phyloP scores from a whole-genome alignment of 805 yeast species.

The Pichia pseudocactophila region DNA sequence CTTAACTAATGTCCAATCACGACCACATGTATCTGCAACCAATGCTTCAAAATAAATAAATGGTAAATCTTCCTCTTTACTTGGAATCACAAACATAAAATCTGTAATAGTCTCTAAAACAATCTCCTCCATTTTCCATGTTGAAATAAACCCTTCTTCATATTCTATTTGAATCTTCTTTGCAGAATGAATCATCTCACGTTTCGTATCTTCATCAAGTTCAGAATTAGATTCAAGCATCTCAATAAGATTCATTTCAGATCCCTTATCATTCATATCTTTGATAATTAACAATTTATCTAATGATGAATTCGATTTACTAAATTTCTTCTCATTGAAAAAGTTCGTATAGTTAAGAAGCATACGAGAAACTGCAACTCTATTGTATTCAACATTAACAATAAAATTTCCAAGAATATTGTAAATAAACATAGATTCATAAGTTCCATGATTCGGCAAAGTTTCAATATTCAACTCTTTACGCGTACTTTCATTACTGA shows the following conservation, averaged over 20 bases:
- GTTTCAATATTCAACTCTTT: slow-evolving; percentile 45
- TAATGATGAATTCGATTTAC: slow-evolving; percentile 67
- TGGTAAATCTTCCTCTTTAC: slow-evolving; percentile 41
- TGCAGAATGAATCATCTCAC: slow-evolving; percentile 24
- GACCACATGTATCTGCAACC: slow-evolving; percentile 76
- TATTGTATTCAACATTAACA: slow-evolving; percentile 78
- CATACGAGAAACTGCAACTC: slow-evolving; percentile 79
- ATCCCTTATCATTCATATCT: slow-evolving; percentile 30
- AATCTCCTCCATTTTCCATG: slow-evolving; percentile 88
- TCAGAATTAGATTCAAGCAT: slow-evolving; percentile 23
- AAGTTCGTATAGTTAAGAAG: slow-evolving; percentile 64
- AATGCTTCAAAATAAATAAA: slow-evolving; percentile 77
- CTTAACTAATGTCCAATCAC: slow-evolving; percentile 49
- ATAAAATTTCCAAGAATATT: slow-evolving; percentile 72
- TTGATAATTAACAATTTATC: slow-evolving; percentile 47
- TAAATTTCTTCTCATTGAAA: slow-evolving; percentile 57
- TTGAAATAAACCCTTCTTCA: slow-evolving; percentile 37
- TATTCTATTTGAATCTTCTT: slow-evolving; percentile 33
- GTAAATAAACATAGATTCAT: slow-evolving; percentile 54
- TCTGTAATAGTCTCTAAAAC: slow-evolving; percentile 76
- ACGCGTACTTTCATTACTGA: slow-evolving; percentile 33
- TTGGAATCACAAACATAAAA: slow-evolving; percentile 68
- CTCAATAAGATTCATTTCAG: slow-evolving; percentile 28
- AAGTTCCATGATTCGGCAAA: slow-evolving; percentile 44
- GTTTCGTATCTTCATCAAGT: slow-evolving; percentile 19